Evolutionary conservation across 148 eudicot genomes (phyloP), one percentile per base, ranked within the genome.

Genomic region (Diospyros kaki): DNA sequence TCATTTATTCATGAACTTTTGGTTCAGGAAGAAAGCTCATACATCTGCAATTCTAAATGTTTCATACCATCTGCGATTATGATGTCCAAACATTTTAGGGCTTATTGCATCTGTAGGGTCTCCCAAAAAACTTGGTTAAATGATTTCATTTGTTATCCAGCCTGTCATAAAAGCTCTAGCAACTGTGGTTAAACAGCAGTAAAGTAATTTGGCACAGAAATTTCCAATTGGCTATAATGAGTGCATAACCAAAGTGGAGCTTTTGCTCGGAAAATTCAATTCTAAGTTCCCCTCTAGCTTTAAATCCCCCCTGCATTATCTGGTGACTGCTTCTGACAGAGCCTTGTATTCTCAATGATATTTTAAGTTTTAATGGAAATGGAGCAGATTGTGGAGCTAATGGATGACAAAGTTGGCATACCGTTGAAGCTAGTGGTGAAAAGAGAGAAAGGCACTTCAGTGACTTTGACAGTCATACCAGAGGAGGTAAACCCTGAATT

Each of bases 401-500:
- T 67, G 55, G 55, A 9, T 6, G 54, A 67, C 55, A 51, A 7
- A 50, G 43, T 68, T 68, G 71, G 71, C 6, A 28, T 68, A 4
- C 71, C 71, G 4, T 68, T 50, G 15, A 68, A 50, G 71, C 58
- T 50, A 18, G 71, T 68, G 11, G 71, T 68, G 58, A 50, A 68
- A 68, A 68, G 71, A 68, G 56, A 56, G 1, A 4, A 51, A 50
- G 58, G 51, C 12, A 68, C 56, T 50, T 18, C 7, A 10, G 58
- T 68, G 56, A 28, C n/a, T 68, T 51, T 68, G 58, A 68, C 58
- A 48, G 71, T 68, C 41, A 53, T 18, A 8, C 71, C 71, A 28
- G 71, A 50, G 58, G 71, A 68, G 43, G 43, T 39, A 28, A 68
- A 68, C 43, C 71, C 71, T 9, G 42, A 68, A 11, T 6, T 66